A percentile compares a stretch with the other conserved stretches of the same genome.
Conservation (phyloP, 1,284 basidiomycete species). For the Takashimella tepidaria region DNA sequence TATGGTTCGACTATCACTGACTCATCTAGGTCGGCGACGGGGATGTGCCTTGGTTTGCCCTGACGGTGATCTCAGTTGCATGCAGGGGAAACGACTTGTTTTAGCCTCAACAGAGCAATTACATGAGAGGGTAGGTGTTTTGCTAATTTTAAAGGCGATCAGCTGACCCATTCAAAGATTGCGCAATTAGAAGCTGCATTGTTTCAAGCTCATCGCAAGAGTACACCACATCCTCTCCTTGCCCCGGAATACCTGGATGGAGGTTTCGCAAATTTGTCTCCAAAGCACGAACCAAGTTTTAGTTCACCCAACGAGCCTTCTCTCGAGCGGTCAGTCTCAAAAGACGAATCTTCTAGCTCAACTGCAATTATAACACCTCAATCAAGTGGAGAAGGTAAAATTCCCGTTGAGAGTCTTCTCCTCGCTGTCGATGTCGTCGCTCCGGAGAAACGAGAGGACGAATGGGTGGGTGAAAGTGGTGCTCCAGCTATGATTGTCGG, state of each 20-base stretch:
- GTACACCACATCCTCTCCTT: constrained; percentile 29
- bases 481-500: constrained; percentile 39
- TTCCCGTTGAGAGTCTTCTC: constrained; percentile 33
- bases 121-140: constrained; percentile 33
- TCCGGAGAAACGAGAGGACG: constrained; percentile 31
- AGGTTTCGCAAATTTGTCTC: constrained; percentile 22
- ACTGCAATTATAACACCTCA: constrained; percentile 21
- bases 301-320: constrained; percentile 1
- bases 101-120: constrained; percentile 42
- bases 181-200: constrained; percentile 40
- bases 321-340: constrained; percentile 4
- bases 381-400: constrained; percentile 18
- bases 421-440: constrained; percentile 30
- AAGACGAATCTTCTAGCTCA: constrained; percentile 14
- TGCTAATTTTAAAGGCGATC: background rate
- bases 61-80: constrained; percentile 43
- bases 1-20: constrained; percentile 1
- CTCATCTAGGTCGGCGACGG: constrained; percentile 28
- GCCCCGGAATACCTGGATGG: constrained; percentile 39
- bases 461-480: constrained; percentile 41
- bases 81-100: constrained; percentile 44
- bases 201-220: constrained; percentile 26
- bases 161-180: constrained; percentile 16
- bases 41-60: constrained; percentile 43
- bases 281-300: background rate